Base-by-base conservation (phyloP, 129 eudicot genomes). In the Deinandra increscens region DNA sequence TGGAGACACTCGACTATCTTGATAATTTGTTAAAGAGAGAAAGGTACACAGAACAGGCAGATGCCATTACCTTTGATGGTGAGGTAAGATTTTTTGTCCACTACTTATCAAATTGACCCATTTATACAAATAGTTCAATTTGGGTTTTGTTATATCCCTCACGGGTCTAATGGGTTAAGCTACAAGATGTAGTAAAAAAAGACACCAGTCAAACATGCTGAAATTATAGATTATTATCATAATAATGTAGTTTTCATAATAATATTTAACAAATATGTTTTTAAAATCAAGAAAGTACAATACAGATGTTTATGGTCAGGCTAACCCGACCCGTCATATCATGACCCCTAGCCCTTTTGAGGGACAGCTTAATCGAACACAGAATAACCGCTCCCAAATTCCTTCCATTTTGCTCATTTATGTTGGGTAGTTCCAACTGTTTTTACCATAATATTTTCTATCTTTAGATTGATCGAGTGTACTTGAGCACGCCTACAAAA, bases 1-100 rank as follows among this genome's bases (percentile, higher is more conserved):
- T 91, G 81, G 97, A 91, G 84, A 91, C 95, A 55, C 95, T 91
- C 14, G 95, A 91, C 78, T 91, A 87, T 82, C 70, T 91, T 12
- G 97, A 91, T 54, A 84, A 87, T 75, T 68, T 85, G 76, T 44
- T 36, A 60, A 55, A 64, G 44, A 80, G 83, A 63, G 86, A 83
- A 53, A 77, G 97, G 83, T 87, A 60, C 79, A 91, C 95, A 14
- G 97, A 91, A 80, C 95, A 87, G 76, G 95, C 89, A 50, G 97
- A 91, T 85, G 97, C 97, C 69, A 85, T 91, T 63, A 91, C 95
- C 64, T 87, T 91, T 42, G 97, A 91, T 55, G 86, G 81, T 1
- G 91, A 91, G 95, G 97, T 91, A 87, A 48, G 49, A 33, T 70
- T 43, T 43, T 62, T 53, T 20, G 23, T 1, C 60, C 34, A 66